A percentile compares a stretch with the other conserved stretches of the same genome.
Evolutionary conservation across 257 asterid genomes (phyloP).

Genomic region (Solanum clarkiae): DNA sequence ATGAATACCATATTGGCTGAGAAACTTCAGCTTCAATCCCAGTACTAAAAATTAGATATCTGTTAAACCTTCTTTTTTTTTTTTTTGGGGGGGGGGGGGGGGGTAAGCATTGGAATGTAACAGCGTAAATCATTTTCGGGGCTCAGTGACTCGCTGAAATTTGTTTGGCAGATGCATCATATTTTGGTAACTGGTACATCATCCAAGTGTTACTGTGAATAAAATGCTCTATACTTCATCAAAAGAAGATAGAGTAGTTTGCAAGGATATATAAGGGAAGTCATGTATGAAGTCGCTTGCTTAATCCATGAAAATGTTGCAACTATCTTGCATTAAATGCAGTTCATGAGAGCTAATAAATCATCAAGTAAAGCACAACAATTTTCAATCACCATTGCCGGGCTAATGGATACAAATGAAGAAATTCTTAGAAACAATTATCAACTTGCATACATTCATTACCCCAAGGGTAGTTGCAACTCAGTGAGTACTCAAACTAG

Average conservation of each 20-base stretch:
- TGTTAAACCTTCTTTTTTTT: not conserved
- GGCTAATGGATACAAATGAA: not conserved
- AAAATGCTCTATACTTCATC: not conserved
- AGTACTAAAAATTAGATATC: not conserved
- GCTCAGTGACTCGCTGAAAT: not conserved
- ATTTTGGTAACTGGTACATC: not conserved
- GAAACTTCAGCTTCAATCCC: not conserved
- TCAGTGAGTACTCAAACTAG: not conserved
- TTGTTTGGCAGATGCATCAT: not conserved
- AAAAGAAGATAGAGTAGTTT: not conserved
- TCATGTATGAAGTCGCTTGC: not conserved
- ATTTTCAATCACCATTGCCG: not conserved
- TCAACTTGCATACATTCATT: not conserved
- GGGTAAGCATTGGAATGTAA: not conserved
- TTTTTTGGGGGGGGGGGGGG: no score
- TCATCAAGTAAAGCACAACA: not conserved
- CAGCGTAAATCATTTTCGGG: not conserved
- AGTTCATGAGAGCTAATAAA: not conserved
- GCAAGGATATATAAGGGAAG: not conserved
- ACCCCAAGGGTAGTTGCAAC: not conserved
- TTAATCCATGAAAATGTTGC: no score
- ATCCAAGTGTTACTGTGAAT: not conserved
- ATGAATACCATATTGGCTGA: not conserved
- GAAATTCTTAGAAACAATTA: not conserved
- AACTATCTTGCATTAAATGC: no score